Conservation (phyloP, 2,329 filamentous ascomycete genomes). For the Aspergillus sp. region DNA sequence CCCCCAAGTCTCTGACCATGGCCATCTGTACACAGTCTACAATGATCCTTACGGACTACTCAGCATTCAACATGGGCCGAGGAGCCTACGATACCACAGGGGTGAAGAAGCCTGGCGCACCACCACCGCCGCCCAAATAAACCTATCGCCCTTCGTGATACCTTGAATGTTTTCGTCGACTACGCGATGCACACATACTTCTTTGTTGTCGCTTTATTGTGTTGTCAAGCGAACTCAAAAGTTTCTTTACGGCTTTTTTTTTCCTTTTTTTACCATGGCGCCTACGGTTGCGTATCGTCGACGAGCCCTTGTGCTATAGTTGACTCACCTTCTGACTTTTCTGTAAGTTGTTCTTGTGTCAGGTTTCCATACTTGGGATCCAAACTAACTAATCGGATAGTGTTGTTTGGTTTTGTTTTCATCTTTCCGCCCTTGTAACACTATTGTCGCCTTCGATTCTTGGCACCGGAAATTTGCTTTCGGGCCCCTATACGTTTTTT, state of each 20-base stretch:
- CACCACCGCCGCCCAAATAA: constrained; percentile 38
- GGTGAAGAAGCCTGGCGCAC: constrained; percentile 40
- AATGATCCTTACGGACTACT: constrained; percentile 36
- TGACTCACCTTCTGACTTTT: not conserved
- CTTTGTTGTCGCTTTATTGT: constrained; percentile 3
- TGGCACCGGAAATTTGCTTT: not conserved
- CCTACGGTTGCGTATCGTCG: not conserved
- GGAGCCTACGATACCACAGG: constrained; percentile 47
- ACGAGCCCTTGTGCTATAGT: not conserved
- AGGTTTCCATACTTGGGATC: not conserved
- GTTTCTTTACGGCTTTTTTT: constrained; percentile 3
- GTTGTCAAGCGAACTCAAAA: constrained; percentile 16
- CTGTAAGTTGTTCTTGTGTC: not conserved
- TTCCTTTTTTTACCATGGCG: not conserved
- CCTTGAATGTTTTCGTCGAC: too few species aligned
- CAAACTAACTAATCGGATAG: not conserved
- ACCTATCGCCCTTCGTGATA: not conserved
- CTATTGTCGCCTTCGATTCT: constrained; percentile 6
- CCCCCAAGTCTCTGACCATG: constrained; percentile 22
- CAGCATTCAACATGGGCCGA: constrained; percentile 43
- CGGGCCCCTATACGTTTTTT: not conserved
- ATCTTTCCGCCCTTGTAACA: constrained; percentile 3
- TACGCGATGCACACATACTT: constrained; percentile 4
- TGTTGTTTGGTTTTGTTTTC: not conserved
- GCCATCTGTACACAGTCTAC: constrained; percentile 23